These are phyloP conservation scores for Fusarium fracticaudum DNA, from an alignment of 2,329 filamentous ascomycete genomes.

Conservation along the genomic window DNA sequence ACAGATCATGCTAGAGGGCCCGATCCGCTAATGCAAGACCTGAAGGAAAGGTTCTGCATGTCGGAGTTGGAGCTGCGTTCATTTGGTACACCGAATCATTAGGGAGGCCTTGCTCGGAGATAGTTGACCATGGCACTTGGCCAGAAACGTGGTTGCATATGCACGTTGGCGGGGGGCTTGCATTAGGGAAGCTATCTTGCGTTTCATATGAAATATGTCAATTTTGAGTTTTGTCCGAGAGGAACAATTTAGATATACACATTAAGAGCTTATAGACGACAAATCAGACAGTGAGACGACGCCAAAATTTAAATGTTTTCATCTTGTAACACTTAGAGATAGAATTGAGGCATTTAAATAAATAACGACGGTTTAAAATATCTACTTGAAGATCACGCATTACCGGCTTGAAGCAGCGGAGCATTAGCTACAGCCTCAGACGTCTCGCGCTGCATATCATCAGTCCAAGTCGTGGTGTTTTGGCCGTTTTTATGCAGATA, in stretches of 20 bases:
- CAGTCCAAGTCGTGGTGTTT: not conserved
- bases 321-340: no score
- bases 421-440: not conserved
- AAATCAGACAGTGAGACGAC: not conserved
- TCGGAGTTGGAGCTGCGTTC: not conserved
- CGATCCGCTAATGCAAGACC: not conserved
- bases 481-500: not conserved
- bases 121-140: not conserved
- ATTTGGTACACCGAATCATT: not conserved
- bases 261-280: rapidly evolving
- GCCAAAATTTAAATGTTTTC: rapidly evolving
- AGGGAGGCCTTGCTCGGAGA: not conserved
- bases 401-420: not conserved
- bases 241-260: no score
- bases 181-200: rapidly evolving
- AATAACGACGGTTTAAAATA: no score
- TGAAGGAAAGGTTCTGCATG: not conserved
- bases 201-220: rapidly evolving
- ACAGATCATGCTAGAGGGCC: not conserved
- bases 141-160: not conserved
- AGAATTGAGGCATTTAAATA: not conserved
- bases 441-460: not conserved
- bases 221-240: rapidly evolving
- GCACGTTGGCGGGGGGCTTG: not conserved
- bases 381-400: not conserved